A percentile compares a stretch with the other conserved stretches of the same genome.
phyloP scores from a whole-genome alignment of 495 filamentous ascomycete genomes.

The Aspergillus sclerotiicarbonarius region DNA sequence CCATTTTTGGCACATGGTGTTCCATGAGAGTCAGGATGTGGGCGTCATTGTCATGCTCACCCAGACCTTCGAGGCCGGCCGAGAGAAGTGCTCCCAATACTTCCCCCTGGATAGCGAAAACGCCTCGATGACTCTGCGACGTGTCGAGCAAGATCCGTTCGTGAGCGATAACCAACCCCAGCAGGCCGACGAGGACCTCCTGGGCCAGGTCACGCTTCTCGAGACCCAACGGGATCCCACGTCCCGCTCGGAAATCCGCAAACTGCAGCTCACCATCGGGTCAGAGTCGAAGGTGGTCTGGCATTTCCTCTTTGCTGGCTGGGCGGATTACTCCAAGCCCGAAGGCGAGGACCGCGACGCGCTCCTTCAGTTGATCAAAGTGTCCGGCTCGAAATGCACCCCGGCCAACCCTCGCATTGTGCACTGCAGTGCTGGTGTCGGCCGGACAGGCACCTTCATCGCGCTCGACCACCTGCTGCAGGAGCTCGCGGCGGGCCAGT shows the following conservation, averaged over 20 bases:
- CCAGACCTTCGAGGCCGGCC: conserved; percentile 75
- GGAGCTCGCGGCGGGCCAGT: conserved; percentile 72
- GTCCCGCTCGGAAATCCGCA: conserved; percentile 55
- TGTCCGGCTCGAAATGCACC: conserved; percentile 69
- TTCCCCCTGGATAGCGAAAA: conserved; percentile 65
- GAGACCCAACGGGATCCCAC: conserved; percentile 44
- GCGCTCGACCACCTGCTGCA: conserved; percentile 84
- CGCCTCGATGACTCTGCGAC: conserved; percentile 61
- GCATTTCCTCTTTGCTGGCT: conserved; percentile 88
- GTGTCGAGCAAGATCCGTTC: conserved; percentile 38
- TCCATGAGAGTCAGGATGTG: conserved; percentile 73
- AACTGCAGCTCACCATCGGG: conserved; percentile 53
- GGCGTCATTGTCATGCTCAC: conserved; percentile 96
- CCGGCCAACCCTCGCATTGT: conserved; percentile 79
- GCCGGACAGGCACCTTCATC: conserved; percentile 92
- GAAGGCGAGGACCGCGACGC: conserved; percentile 73
- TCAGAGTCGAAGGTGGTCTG: conserved; percentile 69
- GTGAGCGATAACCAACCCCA: conserved; percentile 24
- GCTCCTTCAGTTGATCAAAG: conserved; percentile 73
- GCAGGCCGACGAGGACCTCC: conserved; percentile 15
- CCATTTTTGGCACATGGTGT: conserved; percentile 96
- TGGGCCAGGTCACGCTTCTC: conserved; percentile 49
- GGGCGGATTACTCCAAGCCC: conserved; percentile 92
- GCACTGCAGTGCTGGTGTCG: conserved; percentile 93
- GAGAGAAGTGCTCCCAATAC: conserved; percentile 90